Percentiles rank a stretch among this genome's conserved stretches.
phyloP scores from a whole-genome alignment of 805 yeast species.

The Spathaspora gorwiae region DNA sequence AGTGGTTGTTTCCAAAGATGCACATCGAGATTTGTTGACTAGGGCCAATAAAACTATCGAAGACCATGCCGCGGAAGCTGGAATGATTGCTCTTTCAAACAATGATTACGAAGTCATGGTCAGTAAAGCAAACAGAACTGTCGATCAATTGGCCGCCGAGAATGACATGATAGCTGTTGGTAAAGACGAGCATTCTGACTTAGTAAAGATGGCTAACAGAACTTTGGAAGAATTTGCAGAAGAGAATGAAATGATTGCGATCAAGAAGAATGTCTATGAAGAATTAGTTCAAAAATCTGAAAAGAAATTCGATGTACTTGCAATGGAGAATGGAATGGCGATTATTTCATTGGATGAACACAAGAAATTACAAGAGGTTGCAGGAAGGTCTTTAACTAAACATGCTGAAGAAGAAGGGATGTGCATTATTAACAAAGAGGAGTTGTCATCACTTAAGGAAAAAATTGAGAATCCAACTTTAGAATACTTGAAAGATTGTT shows the following conservation, averaged over 20 bases:
- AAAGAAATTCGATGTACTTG: slow-evolving; percentile 5
- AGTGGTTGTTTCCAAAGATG: slow-evolving; percentile 9
- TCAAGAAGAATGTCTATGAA: slow-evolving; percentile 5
- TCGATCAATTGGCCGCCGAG: slow-evolving; percentile 1
- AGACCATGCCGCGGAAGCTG: slow-evolving; percentile 12
- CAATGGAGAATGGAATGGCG: slow-evolving; percentile 6
- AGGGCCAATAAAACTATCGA: background rate
- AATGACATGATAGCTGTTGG: slow-evolving; percentile 5
- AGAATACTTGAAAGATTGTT: slow-evolving; percentile 20
- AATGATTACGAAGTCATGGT: slow-evolving; percentile 12
- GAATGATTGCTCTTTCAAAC: slow-evolving; percentile 15
- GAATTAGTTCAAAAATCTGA: slow-evolving; percentile 9
- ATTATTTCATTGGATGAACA: slow-evolving; percentile 8
- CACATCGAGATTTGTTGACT: slow-evolving; percentile 3
- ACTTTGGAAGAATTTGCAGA: background rate
- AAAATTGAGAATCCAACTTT: slow-evolving; percentile 20
- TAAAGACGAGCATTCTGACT: slow-evolving; percentile 6
- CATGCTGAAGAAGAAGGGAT: slow-evolving; percentile 20
- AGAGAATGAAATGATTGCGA: background rate
- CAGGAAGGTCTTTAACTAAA: slow-evolving; percentile 5
- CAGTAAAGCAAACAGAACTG: background rate
- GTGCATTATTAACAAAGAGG: slow-evolving; percentile 10
- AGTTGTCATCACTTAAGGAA: slow-evolving; percentile 6
- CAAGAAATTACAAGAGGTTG: slow-evolving; percentile 6
- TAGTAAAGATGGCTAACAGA: slow-evolving; percentile 1